Base-by-base conservation (phyloP, 2,329 filamentous ascomycete species). In the Lachnellula subtilissima region DNA sequence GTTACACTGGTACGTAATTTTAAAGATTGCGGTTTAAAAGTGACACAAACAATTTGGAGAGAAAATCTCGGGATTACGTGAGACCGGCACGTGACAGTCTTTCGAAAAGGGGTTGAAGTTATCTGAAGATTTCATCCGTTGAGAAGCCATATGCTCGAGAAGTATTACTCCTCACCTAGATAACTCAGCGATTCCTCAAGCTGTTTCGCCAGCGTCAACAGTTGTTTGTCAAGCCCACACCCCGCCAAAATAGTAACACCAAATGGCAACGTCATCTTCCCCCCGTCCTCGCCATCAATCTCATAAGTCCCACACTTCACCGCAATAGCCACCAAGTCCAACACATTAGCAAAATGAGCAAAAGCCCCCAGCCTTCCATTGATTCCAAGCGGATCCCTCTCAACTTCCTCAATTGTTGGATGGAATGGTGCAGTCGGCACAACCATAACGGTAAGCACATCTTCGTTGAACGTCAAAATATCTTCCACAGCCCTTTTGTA, bases 261-360 rank as follows among this genome's bases (percentile, higher is more conserved):
- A 67, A 78, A 78, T 2, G 76, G 75, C 58, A 77, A 60, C 42
- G 48, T 61, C 0, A 53, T 61, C 14, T 60, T 63, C 47, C 57
- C 48, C 35, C 14, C 54, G 40, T 56, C 50, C 14, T 54, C 32
- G 32, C 51, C 52, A 11, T 56, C 54, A 42, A 46, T 55, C 25
- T 60, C 54, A 52, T 67, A 69, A 1, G 53, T 61, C 22, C 64
- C 64, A 50, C 61, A 65, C 9, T 64, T 60, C 9, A 68, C 32
- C 42, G 71, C 71, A 37, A 78, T 59, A 7, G 71, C 76, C 55
- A 74, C 76, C 32, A 82, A 66, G 67, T 83, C 80, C 28, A 83
- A 67, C 19, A 83, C 76, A 63, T 83, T 83, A 2, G 72, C 80
- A 63, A 76, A 81, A 61, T 82, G 79, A 1, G 78, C 77, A 63